These are phyloP conservation scores for Polyplosphaeria fusca DNA, from an alignment of 495 filamentous ascomycete genomes.

Conservation along the genomic window DNA sequence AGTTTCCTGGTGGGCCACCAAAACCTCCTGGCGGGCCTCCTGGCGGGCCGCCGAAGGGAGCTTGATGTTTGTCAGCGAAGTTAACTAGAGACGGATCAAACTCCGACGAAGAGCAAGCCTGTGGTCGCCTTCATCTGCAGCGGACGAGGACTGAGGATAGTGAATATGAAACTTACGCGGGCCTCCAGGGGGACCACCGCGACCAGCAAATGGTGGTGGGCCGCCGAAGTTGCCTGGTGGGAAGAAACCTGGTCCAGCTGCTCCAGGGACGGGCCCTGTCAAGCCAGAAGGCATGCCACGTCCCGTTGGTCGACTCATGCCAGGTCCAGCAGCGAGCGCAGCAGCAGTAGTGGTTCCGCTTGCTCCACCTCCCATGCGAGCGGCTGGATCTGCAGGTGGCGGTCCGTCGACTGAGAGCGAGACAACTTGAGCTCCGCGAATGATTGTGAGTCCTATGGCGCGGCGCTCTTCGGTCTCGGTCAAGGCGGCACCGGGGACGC, in stretches of 20 bases:
- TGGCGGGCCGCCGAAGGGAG: slow-evolving; percentile 54
- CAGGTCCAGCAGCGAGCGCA: slow-evolving; percentile 76
- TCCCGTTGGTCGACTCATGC: slow-evolving; percentile 87
- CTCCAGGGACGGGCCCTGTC: slow-evolving; percentile 84
- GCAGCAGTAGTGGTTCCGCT: slow-evolving; percentile 58
- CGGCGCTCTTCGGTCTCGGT: slow-evolving; percentile 95
- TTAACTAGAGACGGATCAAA: not conserved
- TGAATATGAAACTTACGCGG: too few species aligned
- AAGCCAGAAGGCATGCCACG: slow-evolving; percentile 84
- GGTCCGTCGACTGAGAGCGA: slow-evolving; percentile 94
- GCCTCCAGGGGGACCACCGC: slow-evolving; percentile 55
- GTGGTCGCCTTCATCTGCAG: slow-evolving; percentile 62
- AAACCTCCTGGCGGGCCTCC: slow-evolving; percentile 48
- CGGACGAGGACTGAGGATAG: too few species aligned
- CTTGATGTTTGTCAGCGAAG: slow-evolving; percentile 64
- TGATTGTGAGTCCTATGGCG: slow-evolving; percentile 88
- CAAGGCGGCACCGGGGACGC: slow-evolving; percentile 61
- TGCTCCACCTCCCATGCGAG: slow-evolving; percentile 75
- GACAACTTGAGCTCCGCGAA: slow-evolving; percentile 89
- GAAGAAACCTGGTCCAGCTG: slow-evolving; percentile 64
- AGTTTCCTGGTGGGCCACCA: slow-evolving; percentile 30
- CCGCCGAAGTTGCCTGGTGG: slow-evolving; percentile 63
- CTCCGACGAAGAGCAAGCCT: slow-evolving; percentile 59
- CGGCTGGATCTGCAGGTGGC: slow-evolving; percentile 89
- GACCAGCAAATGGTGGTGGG: slow-evolving; percentile 59